Base-by-base conservation (phyloP, 495 filamentous ascomycete species). In the Pseudoneurospora amorphoporcata region DNA sequence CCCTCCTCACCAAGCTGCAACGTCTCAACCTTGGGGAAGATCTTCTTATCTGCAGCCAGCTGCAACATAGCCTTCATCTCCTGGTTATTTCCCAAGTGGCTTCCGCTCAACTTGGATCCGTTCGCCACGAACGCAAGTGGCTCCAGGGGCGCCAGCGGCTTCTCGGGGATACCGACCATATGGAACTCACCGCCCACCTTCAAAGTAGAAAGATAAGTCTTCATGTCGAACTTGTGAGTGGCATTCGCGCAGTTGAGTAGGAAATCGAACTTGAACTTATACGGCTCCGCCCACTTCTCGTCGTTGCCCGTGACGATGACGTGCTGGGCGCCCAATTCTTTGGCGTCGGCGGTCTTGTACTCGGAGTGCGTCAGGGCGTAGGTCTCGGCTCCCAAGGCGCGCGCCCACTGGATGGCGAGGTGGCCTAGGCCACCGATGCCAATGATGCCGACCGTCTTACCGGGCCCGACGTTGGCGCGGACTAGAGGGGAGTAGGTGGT, bases 21-120 rank as follows among this genome's bases (percentile, higher is more conserved):
- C 77, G 87, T 89, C 84, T 94, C 86, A 35, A 94, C 90, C 86
- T 86, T 87, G 16, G 88, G 87, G 79, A 88, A 87, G 41, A 95
- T 81, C n/a, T 87, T 86, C 88, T 92, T 90, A 78, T 94, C 91
- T 6, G 87, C 88, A 4, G 91, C 91, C 72, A 94, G 77, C 82
- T 92, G 86, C 79, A 94, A 78, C 92, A 95, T 94, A 39, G 82
- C 84, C 68, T 91, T 74, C 85, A 90, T 91, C 87, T 94, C 92
- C 35, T 85, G 83, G 10, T 90, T 84, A 75, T 87, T 90, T 3
- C 92, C 91, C 75, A 94, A 86, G 77, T 94, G 92, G 72, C 86
- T 90, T 5, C 87, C 90, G 3, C 87, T 87, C 38, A 93, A 86
- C 73, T 89, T 87, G 72, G 85, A 86, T 17, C 89, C 90, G 75